These are phyloP conservation scores for Steccherinum ochraceum DNA, from an alignment of 768 basidiomycete species.

Conservation along the genomic window DNA sequence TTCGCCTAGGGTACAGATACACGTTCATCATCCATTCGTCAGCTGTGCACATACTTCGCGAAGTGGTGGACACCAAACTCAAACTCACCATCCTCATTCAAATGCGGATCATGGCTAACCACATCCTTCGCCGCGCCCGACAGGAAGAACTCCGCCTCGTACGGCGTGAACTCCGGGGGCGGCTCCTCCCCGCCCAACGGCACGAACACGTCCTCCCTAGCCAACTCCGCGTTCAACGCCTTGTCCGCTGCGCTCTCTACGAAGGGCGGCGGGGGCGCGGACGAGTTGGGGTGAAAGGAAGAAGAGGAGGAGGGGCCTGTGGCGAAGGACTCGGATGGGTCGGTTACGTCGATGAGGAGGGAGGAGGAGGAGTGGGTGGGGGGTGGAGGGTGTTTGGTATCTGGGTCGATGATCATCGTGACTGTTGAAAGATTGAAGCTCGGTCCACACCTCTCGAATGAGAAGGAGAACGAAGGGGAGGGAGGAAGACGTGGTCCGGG, in stretches of 20 bases:
- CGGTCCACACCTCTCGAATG: no score
- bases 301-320: not conserved
- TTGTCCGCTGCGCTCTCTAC: slow-evolving; percentile 1
- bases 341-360: not conserved
- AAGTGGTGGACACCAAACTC: slow-evolving; percentile 1
- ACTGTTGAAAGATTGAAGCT: no score
- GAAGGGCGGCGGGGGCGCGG: slow-evolving; percentile 5
- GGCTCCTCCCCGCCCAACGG: slow-evolving; percentile 30
- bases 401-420: not conserved
- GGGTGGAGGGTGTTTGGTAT: not conserved
- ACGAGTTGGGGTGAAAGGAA: no score
- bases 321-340: not conserved
- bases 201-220: slow-evolving; percentile 10
- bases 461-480: not conserved
- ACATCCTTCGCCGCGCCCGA: slow-evolving; percentile 38
- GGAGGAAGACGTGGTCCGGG: no score
- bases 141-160: slow-evolving; percentile 55
- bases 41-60: no score
- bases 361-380: no score
- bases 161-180: slow-evolving; percentile 58
- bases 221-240: not conserved
- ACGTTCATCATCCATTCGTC: not conserved
- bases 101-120: slow-evolving; percentile 64
- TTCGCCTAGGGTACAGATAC: slow-evolving; percentile 39
- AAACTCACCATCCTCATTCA: slow-evolving; percentile 59